Conservation (phyloP, 345 rosid species). For the Eucalyptus pauciflora region DNA sequence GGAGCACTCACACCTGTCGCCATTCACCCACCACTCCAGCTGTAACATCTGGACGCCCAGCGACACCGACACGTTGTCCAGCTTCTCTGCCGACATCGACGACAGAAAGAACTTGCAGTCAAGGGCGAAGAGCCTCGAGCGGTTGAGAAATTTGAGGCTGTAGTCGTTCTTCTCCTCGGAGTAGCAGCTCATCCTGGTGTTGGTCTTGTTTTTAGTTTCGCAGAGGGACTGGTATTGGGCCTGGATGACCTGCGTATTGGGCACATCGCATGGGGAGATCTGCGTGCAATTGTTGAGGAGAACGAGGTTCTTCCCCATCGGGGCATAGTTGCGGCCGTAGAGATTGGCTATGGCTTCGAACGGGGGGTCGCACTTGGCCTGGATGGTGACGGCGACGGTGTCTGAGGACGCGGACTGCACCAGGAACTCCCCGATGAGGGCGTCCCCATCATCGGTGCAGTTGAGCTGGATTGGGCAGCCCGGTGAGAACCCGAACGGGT, state of each 20-base stretch:
- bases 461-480: conserved; percentile 33
- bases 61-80: conserved; percentile 5
- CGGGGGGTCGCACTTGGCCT: conserved; percentile 36
- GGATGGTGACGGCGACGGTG: conserved; percentile 10
- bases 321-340: conserved; percentile 26
- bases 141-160: neutral
- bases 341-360: conserved; percentile 12
- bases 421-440: conserved; percentile 12
- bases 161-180: neutral
- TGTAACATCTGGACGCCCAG: conserved; percentile 21
- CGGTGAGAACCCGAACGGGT: conserved; percentile 59
- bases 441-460: conserved; percentile 12
- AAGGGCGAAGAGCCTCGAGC: neutral
- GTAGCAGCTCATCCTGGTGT: conserved; percentile 15
- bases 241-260: conserved; percentile 1
- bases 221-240: conserved; percentile 15
- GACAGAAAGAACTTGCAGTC: conserved; percentile 32
- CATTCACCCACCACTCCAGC: conserved; percentile 55
- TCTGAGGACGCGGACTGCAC: neutral
- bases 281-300: conserved; percentile 23
- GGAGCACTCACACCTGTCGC: conserved; percentile 26
- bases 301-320: conserved; percentile 20
- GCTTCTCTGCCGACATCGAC: conserved; percentile 15
- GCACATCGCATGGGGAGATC: conserved; percentile 5
- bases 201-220: neutral